Evolutionary conservation across 1,139 yeast genomes (phyloP).

Genomic region (Candida tropicalis): DNA sequence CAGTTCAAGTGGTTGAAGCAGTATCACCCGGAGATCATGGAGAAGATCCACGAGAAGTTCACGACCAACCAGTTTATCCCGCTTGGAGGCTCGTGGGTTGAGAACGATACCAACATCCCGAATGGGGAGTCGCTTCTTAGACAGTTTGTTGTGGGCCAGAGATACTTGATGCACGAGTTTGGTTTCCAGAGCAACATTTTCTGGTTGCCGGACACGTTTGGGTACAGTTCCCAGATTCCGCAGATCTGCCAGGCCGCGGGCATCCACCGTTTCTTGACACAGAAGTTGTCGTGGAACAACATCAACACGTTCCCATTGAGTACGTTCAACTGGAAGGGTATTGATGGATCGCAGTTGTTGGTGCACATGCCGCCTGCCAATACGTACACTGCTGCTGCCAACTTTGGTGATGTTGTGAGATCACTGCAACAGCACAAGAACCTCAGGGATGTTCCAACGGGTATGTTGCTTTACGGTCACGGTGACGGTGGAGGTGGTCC

Average conservation of each 20-base stretch:
- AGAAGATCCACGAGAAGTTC: conserved; percentile 64
- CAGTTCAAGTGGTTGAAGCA: conserved; percentile 89
- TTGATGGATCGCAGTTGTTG: conserved; percentile 89
- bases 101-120: conserved; percentile 93
- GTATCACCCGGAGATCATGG: conserved; percentile 81
- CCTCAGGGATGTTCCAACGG: conserved; percentile 75
- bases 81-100: conserved; percentile 98
- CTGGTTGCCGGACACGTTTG: conserved; percentile 98
- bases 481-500: conserved; percentile 99
- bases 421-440: conserved; percentile 83
- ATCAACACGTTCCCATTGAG: conserved; percentile 86
- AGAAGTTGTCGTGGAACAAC: conserved; percentile 94
- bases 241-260: conserved; percentile 87
- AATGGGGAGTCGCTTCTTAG: conserved; percentile 87
- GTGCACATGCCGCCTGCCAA: conserved; percentile 98
- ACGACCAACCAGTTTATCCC: conserved; percentile 79
- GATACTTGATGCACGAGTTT: conserved; percentile 77
- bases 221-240: conserved; percentile 93
- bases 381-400: conserved; percentile 91
- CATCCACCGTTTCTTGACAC: conserved; percentile 83
- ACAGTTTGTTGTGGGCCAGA: conserved; percentile 88
- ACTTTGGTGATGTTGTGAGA: conserved; percentile 88
- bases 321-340: conserved; percentile 93
- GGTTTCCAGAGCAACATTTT: conserved; percentile 74
- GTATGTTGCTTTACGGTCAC: conserved; percentile 81